Percentiles rank a stretch among this genome's conserved stretches.
Conservation (phyloP, 2,329 filamentous ascomycete species). For the Pseudocercospora vitis region DNA sequence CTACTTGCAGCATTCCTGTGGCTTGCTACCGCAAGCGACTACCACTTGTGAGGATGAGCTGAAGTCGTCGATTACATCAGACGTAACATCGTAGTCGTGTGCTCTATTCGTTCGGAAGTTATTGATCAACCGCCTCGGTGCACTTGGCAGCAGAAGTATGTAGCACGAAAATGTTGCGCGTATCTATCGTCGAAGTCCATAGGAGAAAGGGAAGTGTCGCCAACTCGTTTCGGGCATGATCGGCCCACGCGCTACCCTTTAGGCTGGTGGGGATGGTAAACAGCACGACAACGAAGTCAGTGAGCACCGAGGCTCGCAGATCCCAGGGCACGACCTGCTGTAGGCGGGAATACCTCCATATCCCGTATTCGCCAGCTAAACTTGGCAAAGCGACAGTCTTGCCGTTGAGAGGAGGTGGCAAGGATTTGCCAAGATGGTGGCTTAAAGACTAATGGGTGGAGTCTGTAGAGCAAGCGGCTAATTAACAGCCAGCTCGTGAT, state of each 20-base stretch:
- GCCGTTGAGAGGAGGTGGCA: slow-evolving; percentile 17
- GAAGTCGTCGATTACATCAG: background rate
- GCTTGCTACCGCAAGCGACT: background rate
- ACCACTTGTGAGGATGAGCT: background rate
- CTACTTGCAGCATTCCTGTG: background rate
- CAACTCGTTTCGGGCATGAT: background rate
- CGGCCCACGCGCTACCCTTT: background rate
- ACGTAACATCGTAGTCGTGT: slow-evolving; percentile 5
- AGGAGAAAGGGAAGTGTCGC: background rate
- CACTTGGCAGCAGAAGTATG: slow-evolving; percentile 5
- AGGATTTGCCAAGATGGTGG: slow-evolving; percentile 15
- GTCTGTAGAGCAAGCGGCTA: slow-evolving; percentile 1
- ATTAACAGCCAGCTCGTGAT: background rate
- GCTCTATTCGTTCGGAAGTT: slow-evolving; percentile 4
- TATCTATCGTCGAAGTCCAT: slow-evolving; percentile 6
- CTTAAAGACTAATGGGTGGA: slow-evolving; percentile 1
- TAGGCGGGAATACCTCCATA: slow-evolving; percentile 1
- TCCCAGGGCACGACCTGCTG: background rate
- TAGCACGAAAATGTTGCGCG: slow-evolving; percentile 20
- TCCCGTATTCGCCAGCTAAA: slow-evolving; percentile 4
- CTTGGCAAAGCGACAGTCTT: slow-evolving; percentile 18
- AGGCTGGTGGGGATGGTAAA: background rate
- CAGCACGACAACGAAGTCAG: background rate
- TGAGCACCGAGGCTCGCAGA: slow-evolving; percentile 1
- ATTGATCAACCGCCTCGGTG: slow-evolving; percentile 4